Percentiles rank a stretch among this genome's conserved stretches.
Evolutionary conservation across 2,329 filamentous ascomycete genomes (phyloP).

Genomic region (Trichoderma pleuroti): DNA sequence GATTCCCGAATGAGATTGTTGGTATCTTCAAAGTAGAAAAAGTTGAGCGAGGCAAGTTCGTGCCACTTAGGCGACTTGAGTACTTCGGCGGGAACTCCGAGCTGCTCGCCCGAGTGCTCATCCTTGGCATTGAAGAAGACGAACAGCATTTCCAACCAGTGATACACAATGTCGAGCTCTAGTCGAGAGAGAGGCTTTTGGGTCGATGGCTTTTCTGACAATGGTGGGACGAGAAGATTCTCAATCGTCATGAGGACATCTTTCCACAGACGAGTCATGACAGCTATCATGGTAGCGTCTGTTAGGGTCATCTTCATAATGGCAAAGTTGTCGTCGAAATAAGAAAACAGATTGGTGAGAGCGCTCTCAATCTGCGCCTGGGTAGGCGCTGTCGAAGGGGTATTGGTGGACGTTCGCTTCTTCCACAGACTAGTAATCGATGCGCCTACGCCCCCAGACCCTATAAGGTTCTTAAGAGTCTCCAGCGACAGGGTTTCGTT

Average conservation of each 20-base stretch:
- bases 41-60: constrained; percentile 92
- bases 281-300: constrained; percentile 92
- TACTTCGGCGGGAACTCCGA: constrained; percentile 85
- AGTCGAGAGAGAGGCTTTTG: constrained; percentile 80
- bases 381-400: constrained; percentile 60
- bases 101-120: constrained; percentile 72
- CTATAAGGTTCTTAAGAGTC: constrained; percentile 71
- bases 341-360: constrained; percentile 79
- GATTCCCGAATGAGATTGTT: constrained; percentile 92
- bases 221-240: constrained; percentile 80
- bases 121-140: constrained; percentile 94
- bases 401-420: constrained; percentile 53
- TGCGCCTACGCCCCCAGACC: constrained; percentile 64
- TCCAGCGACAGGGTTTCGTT: constrained; percentile 81
- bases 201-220: constrained; percentile 89
- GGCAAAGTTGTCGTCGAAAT: constrained; percentile 98
- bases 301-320: constrained; percentile 98
- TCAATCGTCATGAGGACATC: constrained; percentile 93
- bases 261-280: constrained; percentile 98
- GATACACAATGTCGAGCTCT: constrained; percentile 91
- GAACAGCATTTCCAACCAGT: constrained; percentile 87
- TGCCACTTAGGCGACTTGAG: constrained; percentile 98
- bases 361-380: constrained; percentile 74
- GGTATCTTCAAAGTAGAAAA: constrained; percentile 95
- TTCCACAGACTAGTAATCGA: constrained; percentile 69